Percentiles rank a stretch among this genome's conserved stretches.
Conservation (phyloP, 1,139 yeast species). For the Suhomyces atakaporum region DNA sequence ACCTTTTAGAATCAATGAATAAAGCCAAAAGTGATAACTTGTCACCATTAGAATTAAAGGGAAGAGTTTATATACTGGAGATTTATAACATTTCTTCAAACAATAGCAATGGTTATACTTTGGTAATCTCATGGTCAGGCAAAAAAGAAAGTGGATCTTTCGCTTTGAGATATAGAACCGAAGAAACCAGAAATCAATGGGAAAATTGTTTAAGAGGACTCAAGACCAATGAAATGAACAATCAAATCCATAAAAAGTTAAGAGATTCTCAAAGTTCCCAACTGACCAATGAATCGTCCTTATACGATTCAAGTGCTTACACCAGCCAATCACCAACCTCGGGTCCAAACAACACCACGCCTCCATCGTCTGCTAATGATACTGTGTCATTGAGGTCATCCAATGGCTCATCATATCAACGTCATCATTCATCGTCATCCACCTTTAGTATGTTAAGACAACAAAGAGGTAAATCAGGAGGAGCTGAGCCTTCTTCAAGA, state of each 20-base stretch:
- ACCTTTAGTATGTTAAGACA: constrained; percentile 50
- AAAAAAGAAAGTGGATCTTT: constrained; percentile 76
- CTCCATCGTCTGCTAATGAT: constrained; percentile 15
- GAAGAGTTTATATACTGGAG: constrained; percentile 69
- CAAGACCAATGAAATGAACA: constrained; percentile 46
- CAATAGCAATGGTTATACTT: constrained; percentile 48
- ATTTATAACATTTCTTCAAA: constrained; percentile 55
- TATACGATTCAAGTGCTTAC: constrained; percentile 27
- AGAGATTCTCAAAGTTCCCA: constrained; percentile 42
- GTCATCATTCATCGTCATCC: constrained; percentile 49
- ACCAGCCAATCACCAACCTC: constrained; percentile 16
- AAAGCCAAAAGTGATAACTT: constrained; percentile 28
- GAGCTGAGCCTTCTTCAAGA: constrained; percentile 16
- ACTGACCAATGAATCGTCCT: constrained; percentile 26
- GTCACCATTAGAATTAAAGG: constrained; percentile 56
- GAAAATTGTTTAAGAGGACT: constrained; percentile 54
- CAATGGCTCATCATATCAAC: constrained; percentile 33
- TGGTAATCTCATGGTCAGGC: constrained; percentile 78
- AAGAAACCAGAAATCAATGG: constrained; percentile 74
- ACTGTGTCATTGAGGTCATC: constrained; percentile 30
- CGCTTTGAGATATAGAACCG: constrained; percentile 66
- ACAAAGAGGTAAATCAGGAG: constrained; percentile 28
- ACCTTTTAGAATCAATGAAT: constrained; percentile 39
- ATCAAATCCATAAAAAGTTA: constrained; percentile 39
- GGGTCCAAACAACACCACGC: constrained; percentile 11